phyloP scores from a whole-genome alignment of 345 rosid genomes.

The Trapa bicornis region DNA sequence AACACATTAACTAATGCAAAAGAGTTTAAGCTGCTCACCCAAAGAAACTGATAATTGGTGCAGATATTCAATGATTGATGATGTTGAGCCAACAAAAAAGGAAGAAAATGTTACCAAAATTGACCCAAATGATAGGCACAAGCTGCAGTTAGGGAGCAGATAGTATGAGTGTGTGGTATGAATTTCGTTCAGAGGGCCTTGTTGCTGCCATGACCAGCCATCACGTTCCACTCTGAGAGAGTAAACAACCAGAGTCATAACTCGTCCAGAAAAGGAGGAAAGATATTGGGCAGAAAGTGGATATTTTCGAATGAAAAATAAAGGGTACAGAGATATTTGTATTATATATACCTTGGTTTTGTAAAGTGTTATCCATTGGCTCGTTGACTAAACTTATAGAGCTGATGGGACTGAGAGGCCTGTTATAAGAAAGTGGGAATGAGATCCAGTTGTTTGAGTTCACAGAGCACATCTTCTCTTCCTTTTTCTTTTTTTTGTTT shows the following conservation, averaged over 20 bases:
- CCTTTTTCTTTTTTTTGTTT: background rate
- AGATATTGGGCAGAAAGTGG: background rate
- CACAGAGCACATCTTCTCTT: conserved; percentile 9
- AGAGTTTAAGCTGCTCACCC: conserved; percentile 33
- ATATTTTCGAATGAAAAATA: background rate
- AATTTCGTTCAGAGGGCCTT: conserved; percentile 64
- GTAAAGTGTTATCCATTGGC: conserved; percentile 65
- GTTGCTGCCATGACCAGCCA: conserved; percentile 43
- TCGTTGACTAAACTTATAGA: conserved; percentile 71
- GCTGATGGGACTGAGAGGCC: conserved; percentile 58
- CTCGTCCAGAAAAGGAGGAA: too few species aligned
- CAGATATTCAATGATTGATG: background rate
- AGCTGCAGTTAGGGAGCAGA: conserved; percentile 35
- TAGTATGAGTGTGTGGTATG: conserved; percentile 49
- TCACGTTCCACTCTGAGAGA: conserved; percentile 64
- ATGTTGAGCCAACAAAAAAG: background rate
- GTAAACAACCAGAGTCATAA: background rate
- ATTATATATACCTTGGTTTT: conserved; percentile 53
- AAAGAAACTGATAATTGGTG: conserved; percentile 45
- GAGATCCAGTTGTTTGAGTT: conserved; percentile 98
- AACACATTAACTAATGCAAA: background rate
- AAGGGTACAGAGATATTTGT: background rate
- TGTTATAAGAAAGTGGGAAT: conserved; percentile 77
- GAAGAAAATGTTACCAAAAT: background rate
- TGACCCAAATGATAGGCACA: background rate